Conservation (phyloP, 768 basidiomycete species). For the Boletus vinaceobasis region DNA sequence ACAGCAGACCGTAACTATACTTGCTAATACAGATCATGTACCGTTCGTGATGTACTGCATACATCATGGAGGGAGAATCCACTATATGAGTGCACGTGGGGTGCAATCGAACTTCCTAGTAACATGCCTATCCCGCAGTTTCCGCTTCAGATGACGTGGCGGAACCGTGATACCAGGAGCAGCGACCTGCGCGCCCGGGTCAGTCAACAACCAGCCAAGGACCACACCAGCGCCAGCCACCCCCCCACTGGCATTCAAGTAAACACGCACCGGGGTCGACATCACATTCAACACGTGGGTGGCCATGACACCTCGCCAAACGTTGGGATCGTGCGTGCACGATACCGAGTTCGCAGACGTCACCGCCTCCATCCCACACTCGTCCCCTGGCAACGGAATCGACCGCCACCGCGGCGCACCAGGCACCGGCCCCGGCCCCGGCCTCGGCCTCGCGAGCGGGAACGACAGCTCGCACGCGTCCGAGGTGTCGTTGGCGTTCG, state of each 20-base stretch:
- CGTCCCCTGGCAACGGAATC: conserved; percentile 20
- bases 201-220: neutral
- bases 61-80: too few relatives aligned
- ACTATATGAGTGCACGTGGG: too few relatives aligned
- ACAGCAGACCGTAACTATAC: too few relatives aligned
- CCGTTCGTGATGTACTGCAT: too few relatives aligned
- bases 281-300: neutral
- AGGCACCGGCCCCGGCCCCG: conserved; percentile 15
- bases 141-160: conserved; percentile 15
- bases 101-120: too few relatives aligned
- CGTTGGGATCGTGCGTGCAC: neutral
- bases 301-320: neutral
- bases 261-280: conserved; percentile 11
- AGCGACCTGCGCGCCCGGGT: neutral
- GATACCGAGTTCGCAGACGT: neutral
- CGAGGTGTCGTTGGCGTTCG: neutral
- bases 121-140: neutral
- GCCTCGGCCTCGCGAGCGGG: conserved; percentile 6
- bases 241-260: neutral
- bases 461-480: neutral
- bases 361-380: neutral
- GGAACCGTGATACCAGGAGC: conserved; percentile 7
- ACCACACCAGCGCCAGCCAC: neutral
- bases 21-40: too few relatives aligned
- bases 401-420: conserved; percentile 24